Evolutionary conservation across 306 rosid genomes (phyloP), one percentile per base, ranked within the genome.

Genomic region (Carpinus fangiana): DNA sequence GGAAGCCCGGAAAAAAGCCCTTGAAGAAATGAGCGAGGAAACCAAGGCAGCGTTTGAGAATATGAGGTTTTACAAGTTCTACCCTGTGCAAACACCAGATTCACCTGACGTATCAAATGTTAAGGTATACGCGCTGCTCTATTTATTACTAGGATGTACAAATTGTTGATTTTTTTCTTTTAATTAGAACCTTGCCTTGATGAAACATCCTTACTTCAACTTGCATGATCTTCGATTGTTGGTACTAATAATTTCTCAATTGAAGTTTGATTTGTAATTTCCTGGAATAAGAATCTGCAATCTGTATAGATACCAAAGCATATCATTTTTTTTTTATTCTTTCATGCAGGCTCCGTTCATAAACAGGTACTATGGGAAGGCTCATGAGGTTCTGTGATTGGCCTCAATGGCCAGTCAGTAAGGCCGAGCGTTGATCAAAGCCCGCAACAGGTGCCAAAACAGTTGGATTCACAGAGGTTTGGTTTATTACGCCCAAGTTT

Each of bases 291-390:
- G 12, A 10, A 41, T 41, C 45, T 41, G 45, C 45, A 41, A 41
- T 41, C 45, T 41, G 8, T 38, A 38, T 38, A 38, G 43, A 64
- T 9, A n/a, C 12, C 8, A 10, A 21, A 31, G 34, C 34, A 31
- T 31, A 31, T 31, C 3, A 31, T 31, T 31, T 31, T 31, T 31
- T 31, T 31, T 31, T 31, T 31, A 1, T 1, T 31, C 34, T 31
- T 31, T 31, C 36, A 65, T 81, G 89, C 90, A 93, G 96, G 90
- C 94, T 48, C 87, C 86, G 45, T 93, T 91, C 76, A 93, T 93
- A 73, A 93, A 93, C 86, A 85, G 98, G 89, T 93, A 91, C 73
- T 91, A 89, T 1, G 98, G 98, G 72, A 93, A 88, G 84, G 98
- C 96, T 82, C 98, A 93, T 6, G 93, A 89, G 83, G 83, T 93